phyloP scores from a whole-genome alignment of 139 green algal genomes.

The Nannochloris sp. region DNA sequence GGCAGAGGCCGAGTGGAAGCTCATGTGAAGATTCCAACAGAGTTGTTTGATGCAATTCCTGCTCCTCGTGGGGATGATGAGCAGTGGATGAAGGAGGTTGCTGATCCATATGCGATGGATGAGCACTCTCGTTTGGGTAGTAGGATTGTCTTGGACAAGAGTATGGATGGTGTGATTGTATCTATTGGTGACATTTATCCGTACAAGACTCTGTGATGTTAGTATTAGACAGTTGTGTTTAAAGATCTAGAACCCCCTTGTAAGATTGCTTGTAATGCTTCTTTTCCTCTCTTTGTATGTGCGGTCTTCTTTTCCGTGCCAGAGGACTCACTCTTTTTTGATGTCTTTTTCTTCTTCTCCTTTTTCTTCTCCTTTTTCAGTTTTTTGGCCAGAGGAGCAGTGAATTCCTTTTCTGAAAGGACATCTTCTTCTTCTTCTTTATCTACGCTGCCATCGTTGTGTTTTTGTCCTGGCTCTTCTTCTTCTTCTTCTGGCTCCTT shows the following conservation, averaged over 20 bases:
- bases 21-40: slow-evolving; percentile 12
- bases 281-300: neutral
- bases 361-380: neutral
- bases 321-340: neutral
- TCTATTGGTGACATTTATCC: slow-evolving; percentile 1
- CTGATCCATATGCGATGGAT: slow-evolving; percentile 1
- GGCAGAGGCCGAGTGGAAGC: slow-evolving; percentile 1
- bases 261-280: slow-evolving; percentile 2
- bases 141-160: slow-evolving; percentile 1
- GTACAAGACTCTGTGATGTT: slow-evolving; percentile 3
- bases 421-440: slow-evolving; percentile 4
- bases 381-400: neutral
- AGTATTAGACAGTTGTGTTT: too few species aligned
- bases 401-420: slow-evolving; percentile 1
- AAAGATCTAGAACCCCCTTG: neutral
- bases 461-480: too few species aligned
- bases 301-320: too few species aligned
- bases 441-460: too few species aligned
- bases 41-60: slow-evolving; percentile 8
- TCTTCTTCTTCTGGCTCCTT: neutral
- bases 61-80: slow-evolving; percentile 3
- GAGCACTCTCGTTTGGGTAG: slow-evolving; percentile 7
- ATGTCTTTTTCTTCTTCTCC: slow-evolving; percentile 10
- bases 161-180: neutral
- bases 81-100: slow-evolving; percentile 1